Conservation (phyloP, 192 early-diverging fungal genomes). For the Physocladia obscura region DNA sequence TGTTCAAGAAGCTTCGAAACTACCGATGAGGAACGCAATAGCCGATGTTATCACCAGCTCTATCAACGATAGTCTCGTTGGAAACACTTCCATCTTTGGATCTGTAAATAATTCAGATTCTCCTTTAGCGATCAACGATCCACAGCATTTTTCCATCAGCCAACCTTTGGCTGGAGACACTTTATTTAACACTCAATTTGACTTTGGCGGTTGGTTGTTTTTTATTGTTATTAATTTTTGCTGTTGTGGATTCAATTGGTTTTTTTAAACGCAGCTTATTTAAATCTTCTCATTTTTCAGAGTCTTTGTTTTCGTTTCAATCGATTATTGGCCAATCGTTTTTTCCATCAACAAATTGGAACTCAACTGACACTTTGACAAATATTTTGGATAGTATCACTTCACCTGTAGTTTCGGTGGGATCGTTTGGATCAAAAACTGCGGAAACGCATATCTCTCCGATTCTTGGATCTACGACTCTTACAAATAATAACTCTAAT, state of each 20-base stretch:
- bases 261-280: no score
- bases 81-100: neutral
- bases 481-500: no score
- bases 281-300: conserved; percentile 2
- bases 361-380: neutral
- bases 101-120: neutral
- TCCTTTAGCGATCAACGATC: neutral
- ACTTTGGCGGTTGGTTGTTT: conserved; percentile 7
- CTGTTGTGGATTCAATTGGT: no score
- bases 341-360: conserved; percentile 1
- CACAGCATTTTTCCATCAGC: neutral
- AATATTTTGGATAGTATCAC: conserved; percentile 5
- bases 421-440: no score
- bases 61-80: neutral
- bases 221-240: no score
- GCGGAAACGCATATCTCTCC: no score
- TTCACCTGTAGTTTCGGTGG: neutral
- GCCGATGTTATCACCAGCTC: no score
- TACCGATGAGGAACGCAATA: neutral
- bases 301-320: conserved; percentile 29
- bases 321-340: conserved; percentile 30
- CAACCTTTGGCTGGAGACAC: neutral
- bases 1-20: neutral
- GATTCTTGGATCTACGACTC: no score
- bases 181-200: neutral